These are phyloP conservation scores for Penicillium sp. DNA, from an alignment of 2,329 filamentous ascomycete species.

Conservation along the genomic window DNA sequence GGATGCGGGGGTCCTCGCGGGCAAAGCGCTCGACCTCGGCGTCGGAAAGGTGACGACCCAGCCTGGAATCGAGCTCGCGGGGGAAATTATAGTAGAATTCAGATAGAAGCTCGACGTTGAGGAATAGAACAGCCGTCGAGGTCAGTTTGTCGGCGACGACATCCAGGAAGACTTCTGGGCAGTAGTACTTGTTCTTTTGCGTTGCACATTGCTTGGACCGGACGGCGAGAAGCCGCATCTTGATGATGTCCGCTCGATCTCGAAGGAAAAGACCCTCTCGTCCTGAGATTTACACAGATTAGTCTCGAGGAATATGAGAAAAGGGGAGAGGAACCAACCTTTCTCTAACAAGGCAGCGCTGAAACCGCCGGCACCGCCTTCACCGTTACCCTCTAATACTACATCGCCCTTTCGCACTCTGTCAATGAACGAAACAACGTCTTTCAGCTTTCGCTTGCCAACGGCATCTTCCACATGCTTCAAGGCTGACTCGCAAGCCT, in stretches of 20 bases:
- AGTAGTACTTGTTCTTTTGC: conserved; percentile 89
- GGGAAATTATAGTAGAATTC: conserved; percentile 99
- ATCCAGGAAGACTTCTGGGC: conserved; percentile 96
- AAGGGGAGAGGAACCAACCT: conserved; percentile 53
- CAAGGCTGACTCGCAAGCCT: conserved; percentile 74
- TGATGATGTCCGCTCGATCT: conserved; percentile 83
- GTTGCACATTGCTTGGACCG: conserved; percentile 85
- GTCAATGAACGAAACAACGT: conserved; percentile 89
- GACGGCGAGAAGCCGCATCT: conserved; percentile 80
- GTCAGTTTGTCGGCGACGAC: conserved; percentile 93
- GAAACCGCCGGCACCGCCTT: conserved; percentile 87
- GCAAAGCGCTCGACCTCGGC: conserved; percentile 86
- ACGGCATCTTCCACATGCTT: conserved; percentile 71
- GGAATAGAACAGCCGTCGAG: conserved; percentile 89
- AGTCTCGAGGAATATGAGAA: neutral
- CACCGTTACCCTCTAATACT: conserved; percentile 74
- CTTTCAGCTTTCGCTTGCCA: conserved; percentile 77
- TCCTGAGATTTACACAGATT: conserved; percentile 50
- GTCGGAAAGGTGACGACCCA: conserved; percentile 74
- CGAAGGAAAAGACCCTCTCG: conserved; percentile 91
- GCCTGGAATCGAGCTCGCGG: conserved; percentile 78
- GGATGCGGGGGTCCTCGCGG: conserved; percentile 85
- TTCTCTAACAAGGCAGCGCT: conserved; percentile 77
- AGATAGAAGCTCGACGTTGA: conserved; percentile 92
- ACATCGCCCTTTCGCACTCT: conserved; percentile 83